These are phyloP conservation scores for Hordeum pubiflorum DNA, from an alignment of 202 grass and related monocot genomes.

Conservation along the genomic window DNA sequence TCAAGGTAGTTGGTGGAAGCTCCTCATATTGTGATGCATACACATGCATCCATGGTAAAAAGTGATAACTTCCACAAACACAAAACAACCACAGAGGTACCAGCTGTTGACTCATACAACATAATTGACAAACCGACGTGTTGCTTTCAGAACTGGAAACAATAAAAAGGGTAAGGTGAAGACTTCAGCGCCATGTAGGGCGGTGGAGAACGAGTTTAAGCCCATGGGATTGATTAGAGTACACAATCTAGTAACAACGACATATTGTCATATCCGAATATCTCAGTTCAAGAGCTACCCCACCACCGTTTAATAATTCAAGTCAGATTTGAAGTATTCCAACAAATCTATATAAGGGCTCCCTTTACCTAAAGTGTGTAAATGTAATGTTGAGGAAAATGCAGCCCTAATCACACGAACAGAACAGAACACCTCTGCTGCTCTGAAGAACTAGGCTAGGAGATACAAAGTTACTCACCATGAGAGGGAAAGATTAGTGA, in stretches of 20 bases:
- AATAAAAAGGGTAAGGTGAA: background rate
- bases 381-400: background rate
- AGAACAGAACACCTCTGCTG: background rate
- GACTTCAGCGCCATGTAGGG: background rate
- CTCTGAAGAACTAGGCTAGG: background rate
- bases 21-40: background rate
- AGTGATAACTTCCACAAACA: conserved; percentile 13
- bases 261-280: background rate
- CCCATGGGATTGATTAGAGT: background rate
- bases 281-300: background rate
- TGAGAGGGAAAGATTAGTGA: conserved; percentile 65
- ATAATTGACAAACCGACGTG: background rate
- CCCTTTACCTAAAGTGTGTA: background rate
- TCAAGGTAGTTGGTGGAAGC: background rate
- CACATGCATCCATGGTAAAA: background rate
- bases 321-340: background rate
- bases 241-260: background rate
- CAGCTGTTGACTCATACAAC: background rate
- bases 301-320: background rate
- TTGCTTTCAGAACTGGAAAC: background rate
- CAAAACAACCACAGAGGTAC: background rate
- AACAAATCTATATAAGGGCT: background rate
- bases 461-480: conserved; percentile 37
- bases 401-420: background rate
- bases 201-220: background rate